Base-by-base conservation (phyloP, 169 alveolate species). In the Babesia ovis region DNA sequence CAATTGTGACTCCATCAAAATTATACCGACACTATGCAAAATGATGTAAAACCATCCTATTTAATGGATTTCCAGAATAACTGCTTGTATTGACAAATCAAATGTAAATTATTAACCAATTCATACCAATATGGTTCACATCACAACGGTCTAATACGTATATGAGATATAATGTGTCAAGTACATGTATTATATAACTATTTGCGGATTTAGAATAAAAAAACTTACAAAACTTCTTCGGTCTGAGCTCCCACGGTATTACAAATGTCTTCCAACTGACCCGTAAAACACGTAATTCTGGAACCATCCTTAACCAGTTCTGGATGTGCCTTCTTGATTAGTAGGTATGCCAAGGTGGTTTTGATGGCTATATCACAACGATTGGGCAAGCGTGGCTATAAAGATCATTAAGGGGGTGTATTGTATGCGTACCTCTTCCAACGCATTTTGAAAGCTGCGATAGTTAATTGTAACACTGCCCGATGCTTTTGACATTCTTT, bases 391-490 rank as follows among this genome's bases (percentile, higher is more conserved):
- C 31, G 46, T 25, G 72, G 76, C 86, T 82, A 76, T 55, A 57
- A 45, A 42, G 66, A 45, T n/a, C 68, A 66, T 64, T 55, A 51
- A n/a, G 35, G 68, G 53, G 39, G 56, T 56, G 50, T 46, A 64
- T 12, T 48, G 35, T 42, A 35, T 50, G 50, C 67, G 43, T 37
- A 85, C 87, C 74, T 83, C 85, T 23, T 58, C 70, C 37, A 86
- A 66, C 22, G 81, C 51, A 35, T 71, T 76, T n/a, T 68, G 41
- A 39, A 86, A 67, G 25, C 46, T 82, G 53, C 91, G 89, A 67
- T 86, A 86, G 20, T 86, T 35, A 35, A 86, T 83, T 35, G 35
- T 64, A 41, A 76, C 39, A 4, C 20, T 29, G 43, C 58, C 82
- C n/a, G 74, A 11, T 18, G 48, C 51, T 37, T 77, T 68, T 32